phyloP scores from a whole-genome alignment of 768 basidiomycete species.

The Leccinum variicolor region DNA sequence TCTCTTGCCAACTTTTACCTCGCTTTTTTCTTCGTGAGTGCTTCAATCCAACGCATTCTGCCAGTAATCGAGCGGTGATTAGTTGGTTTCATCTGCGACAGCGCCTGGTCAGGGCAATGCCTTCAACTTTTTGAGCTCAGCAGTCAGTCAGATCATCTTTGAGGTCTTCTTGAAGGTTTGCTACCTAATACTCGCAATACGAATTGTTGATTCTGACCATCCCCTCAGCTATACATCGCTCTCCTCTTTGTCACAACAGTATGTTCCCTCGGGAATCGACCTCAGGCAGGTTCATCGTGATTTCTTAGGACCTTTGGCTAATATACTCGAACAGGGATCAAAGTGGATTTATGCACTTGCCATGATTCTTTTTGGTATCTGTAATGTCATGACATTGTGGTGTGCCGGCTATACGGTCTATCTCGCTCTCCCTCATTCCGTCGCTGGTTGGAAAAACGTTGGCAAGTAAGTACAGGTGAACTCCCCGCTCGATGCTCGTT shows the following conservation, averaged over 20 bases:
- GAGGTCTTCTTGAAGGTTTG: conserved; percentile 66
- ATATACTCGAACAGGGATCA: conserved; percentile 51
- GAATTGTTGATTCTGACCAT: conserved; percentile 21
- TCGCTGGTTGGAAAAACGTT: conserved; percentile 74
- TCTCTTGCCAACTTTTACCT: conserved; percentile 91
- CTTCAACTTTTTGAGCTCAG: conserved; percentile 75
- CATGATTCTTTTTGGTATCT: conserved; percentile 76
- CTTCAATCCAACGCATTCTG: conserved; percentile 13
- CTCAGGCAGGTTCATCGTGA: conserved; percentile 42
- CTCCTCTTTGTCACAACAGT: conserved; percentile 79
- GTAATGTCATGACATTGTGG: conserved; percentile 78
- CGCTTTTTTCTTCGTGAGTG: conserved; percentile 87
- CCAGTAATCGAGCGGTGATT: conserved; percentile 24
- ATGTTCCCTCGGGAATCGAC: conserved; percentile 90
- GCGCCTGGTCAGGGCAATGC: conserved; percentile 52
- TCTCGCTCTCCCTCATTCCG: conserved; percentile 70
- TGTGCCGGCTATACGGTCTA: conserved; percentile 92
- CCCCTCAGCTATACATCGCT: conserved; percentile 68
- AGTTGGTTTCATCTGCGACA: conserved; percentile 84
- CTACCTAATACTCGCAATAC: background rate
- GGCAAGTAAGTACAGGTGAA: conserved; percentile 48
- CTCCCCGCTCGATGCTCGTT: background rate
- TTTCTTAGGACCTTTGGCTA: background rate
- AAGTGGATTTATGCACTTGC: conserved; percentile 80
- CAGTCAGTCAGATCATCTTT: conserved; percentile 71